Conservation (phyloP, 1,284 basidiomycete species). For the Anthracocystis walkeri region DNA sequence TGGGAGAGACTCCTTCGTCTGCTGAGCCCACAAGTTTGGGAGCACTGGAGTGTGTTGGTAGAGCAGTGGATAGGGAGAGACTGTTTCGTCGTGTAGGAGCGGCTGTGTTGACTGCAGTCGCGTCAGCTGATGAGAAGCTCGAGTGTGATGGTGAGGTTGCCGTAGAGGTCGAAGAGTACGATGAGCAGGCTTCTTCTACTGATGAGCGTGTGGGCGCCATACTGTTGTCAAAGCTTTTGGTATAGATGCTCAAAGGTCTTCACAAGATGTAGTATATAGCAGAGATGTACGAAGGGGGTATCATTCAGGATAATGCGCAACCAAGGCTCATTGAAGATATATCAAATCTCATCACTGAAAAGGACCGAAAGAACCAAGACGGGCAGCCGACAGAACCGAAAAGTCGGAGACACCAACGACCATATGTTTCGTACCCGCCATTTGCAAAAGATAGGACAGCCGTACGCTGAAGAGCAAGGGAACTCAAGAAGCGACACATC, state of each 20-base stretch:
- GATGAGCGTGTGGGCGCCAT: conserved; percentile 23
- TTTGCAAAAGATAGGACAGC: conserved; percentile 2
- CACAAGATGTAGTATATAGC: neutral
- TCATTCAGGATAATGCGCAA: neutral
- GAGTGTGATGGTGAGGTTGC: conserved; percentile 24
- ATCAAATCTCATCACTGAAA: neutral
- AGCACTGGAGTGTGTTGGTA: conserved; percentile 1
- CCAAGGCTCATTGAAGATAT: neutral
- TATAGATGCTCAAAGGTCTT: neutral
- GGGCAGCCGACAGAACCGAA: conserved; percentile 16
- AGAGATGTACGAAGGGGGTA: neutral
- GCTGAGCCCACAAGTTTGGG: neutral
- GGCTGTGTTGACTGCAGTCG: conserved; percentile 48
- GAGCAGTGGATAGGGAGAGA: conserved; percentile 11
- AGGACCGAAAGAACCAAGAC: neutral
- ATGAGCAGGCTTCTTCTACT: conserved; percentile 9
- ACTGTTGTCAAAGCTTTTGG: neutral
- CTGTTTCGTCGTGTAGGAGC: conserved; percentile 50
- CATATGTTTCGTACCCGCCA: neutral
- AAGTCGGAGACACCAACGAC: conserved; percentile 8
- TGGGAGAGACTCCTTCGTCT: conserved; percentile 34
- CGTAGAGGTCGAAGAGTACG: conserved; percentile 28
- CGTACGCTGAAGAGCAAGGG: no score
- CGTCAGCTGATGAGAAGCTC: conserved; percentile 30
- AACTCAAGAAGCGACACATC: no score